Evolutionary conservation across 2,329 filamentous ascomycete species (phyloP).

Genomic region (Fusarium sp.): DNA sequence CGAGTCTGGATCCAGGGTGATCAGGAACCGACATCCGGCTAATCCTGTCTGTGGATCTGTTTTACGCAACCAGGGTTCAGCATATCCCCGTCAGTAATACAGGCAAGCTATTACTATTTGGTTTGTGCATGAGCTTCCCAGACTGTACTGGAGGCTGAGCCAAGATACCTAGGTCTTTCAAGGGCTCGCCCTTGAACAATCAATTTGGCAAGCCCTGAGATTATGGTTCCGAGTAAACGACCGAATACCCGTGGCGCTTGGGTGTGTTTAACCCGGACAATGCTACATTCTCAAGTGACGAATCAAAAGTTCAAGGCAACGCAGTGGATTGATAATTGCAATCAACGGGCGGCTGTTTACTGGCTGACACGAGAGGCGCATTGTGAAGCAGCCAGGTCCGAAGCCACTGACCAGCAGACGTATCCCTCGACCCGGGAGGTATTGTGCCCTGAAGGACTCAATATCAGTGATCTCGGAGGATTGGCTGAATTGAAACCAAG

Average conservation of each 20-base stretch:
- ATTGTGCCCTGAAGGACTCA: slow-evolving; percentile 10
- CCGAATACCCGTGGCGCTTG: slow-evolving; percentile 22
- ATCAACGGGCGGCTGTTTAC: slow-evolving; percentile 12
- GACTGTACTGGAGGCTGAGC: slow-evolving; percentile 15
- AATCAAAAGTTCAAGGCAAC: slow-evolving; percentile 14
- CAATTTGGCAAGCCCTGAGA: slow-evolving; percentile 15
- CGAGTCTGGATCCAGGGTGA: slow-evolving; percentile 1
- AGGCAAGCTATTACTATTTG: slow-evolving; percentile 30
- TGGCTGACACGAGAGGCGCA: slow-evolving; percentile 29
- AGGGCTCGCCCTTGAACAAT: slow-evolving; percentile 16
- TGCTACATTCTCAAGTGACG: slow-evolving; percentile 28
- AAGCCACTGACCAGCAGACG: slow-evolving; percentile 30
- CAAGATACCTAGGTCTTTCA: slow-evolving; percentile 8
- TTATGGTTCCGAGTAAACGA: slow-evolving; percentile 10
- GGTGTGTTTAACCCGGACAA: slow-evolving; percentile 23
- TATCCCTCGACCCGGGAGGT: background rate
- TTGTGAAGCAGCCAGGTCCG: slow-evolving; percentile 31
- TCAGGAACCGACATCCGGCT: slow-evolving; percentile 19
- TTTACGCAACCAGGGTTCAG: slow-evolving; percentile 14
- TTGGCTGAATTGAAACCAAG: slow-evolving; percentile 10
- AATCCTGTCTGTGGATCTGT: slow-evolving; percentile 30
- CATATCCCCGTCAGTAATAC: slow-evolving; percentile 28
- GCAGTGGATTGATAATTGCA: slow-evolving; percentile 7
- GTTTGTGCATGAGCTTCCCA: slow-evolving; percentile 25
- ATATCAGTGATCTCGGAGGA: slow-evolving; percentile 7